These are phyloP conservation scores for Cyberlindnera maritima DNA, from an alignment of 805 yeast genomes.

Conservation along the genomic window DNA sequence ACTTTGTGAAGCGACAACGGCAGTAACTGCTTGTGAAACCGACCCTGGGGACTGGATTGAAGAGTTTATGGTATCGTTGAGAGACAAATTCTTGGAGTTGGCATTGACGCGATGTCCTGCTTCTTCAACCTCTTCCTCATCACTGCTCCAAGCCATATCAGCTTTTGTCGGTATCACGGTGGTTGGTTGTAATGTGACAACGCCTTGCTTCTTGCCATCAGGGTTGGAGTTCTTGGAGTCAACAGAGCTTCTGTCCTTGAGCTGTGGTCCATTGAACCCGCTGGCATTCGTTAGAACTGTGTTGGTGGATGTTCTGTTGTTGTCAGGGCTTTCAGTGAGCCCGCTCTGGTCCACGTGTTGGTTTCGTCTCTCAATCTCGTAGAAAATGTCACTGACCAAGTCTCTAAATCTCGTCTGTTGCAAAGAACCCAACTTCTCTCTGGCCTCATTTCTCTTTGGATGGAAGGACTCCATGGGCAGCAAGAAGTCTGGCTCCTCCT, in stretches of 20 bases:
- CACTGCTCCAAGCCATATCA: conserved; percentile 83
- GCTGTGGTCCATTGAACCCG: conserved; percentile 3
- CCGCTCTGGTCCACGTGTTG: conserved; percentile 1
- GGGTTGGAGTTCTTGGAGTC: conserved; percentile 1
- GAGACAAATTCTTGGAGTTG: not conserved
- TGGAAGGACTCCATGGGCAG: conserved; percentile 75
- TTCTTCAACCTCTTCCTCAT: conserved; percentile 61
- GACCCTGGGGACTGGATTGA: conserved; percentile 1
- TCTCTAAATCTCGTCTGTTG: conserved; percentile 84
- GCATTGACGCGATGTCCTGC: not conserved
- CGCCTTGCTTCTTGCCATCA: conserved; percentile 17
- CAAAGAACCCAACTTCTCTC: conserved; percentile 83
- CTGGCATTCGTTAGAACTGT: conserved; percentile 2
- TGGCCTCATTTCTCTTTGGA: conserved; percentile 92
- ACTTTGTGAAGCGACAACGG: conserved; percentile 1
- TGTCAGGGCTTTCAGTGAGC: not conserved
- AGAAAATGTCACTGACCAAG: conserved; percentile 83
- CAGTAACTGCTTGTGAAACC: not conserved
- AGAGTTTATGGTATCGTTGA: not conserved
- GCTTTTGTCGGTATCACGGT: conserved; percentile 85
- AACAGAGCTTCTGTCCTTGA: conserved; percentile 3
- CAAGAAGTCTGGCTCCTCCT: conserved; percentile 59
- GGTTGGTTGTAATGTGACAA: conserved; percentile 52
- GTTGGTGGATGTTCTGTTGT: conserved; percentile 5
- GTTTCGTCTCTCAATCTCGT: conserved; percentile 78